These are phyloP conservation scores for Hypocrella siamensis DNA, from an alignment of 2,329 filamentous ascomycete genomes.

Conservation along the genomic window DNA sequence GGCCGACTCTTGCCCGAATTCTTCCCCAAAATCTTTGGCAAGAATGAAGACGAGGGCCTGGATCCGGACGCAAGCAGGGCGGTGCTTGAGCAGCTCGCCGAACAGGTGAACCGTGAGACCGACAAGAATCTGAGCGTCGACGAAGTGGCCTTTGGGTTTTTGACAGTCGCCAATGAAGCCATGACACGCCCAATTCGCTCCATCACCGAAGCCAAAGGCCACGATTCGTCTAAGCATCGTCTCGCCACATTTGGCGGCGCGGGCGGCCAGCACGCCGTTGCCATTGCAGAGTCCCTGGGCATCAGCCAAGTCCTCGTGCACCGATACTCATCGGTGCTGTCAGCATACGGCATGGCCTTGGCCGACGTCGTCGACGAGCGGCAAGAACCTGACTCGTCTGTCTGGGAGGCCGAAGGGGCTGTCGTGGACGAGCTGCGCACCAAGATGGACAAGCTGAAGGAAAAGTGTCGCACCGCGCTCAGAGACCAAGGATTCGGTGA, in stretches of 20 bases:
- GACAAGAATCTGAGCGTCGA: slow-evolving; percentile 14
- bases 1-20: slow-evolving; percentile 45
- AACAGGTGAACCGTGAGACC: slow-evolving; percentile 20
- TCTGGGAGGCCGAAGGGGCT: slow-evolving; percentile 43
- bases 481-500: slow-evolving; percentile 66
- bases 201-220: slow-evolving; percentile 19
- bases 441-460: slow-evolving; percentile 68
- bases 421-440: slow-evolving; percentile 46
- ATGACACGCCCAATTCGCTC: slow-evolving; percentile 20
- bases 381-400: slow-evolving; percentile 57
- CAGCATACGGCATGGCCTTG: slow-evolving; percentile 29
- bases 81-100: slow-evolving; percentile 25
- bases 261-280: slow-evolving; percentile 27
- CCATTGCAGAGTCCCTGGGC: slow-evolving; percentile 24
- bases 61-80: slow-evolving; percentile 22
- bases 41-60: slow-evolving; percentile 12
- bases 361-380: slow-evolving; percentile 44
- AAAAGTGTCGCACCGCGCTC: slow-evolving; percentile 53
- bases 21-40: slow-evolving; percentile 45
- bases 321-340: slow-evolving; percentile 27
- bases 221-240: slow-evolving; percentile 17
- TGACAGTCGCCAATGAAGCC: slow-evolving; percentile 19
- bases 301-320: slow-evolving; percentile 27
- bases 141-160: slow-evolving; percentile 20
- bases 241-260: slow-evolving; percentile 21